Evolutionary conservation across 2,329 filamentous ascomycete genomes (phyloP), one percentile per base, ranked within the genome.

Genomic region (Aspergillus proliferans): DNA sequence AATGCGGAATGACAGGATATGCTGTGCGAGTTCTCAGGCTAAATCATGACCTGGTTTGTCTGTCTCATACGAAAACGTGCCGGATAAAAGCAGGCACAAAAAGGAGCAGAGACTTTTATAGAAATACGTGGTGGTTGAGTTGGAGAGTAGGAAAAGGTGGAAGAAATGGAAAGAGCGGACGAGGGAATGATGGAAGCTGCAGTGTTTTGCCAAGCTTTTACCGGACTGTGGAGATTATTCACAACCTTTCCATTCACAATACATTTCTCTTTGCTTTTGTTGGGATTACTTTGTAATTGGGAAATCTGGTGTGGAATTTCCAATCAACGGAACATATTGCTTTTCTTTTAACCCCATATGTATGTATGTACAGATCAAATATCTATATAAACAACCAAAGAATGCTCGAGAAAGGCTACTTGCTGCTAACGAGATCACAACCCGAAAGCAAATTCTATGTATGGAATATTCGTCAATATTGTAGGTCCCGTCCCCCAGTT

Each of bases 181-280:
- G 43, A 36, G 26, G 33, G 15, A 22, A 39, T 26, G 34, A 46
- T 10, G 33, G 33, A 38, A 46, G 44, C n/a, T 36, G 43, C n/a
- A 21, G 43, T 15, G 28, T 26, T n/a, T 26, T n/a, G 42, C 42
- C 42, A 44, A 44, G 42, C 21, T 26, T 43, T 34, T 45, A 28
- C 21, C 15, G 14, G 10, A 28, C 7, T 26, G 26, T 33, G 44
- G 33, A 39, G 33, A 30, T 22, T 28, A 6, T 26, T 34, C 14
- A 19, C 26, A 12, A 30, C 10, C 10, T 9, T 30, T 30, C 26
- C 26, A 30, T 7, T 30, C 26, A 30, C 26, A 12, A 12, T 30
- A 30, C 18, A 40, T n/a, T n/a, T 15, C n/a, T n/a, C n/a, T 18
- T 38, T 38, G 34, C 34, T 38, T 38, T n/a, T 15, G n/a, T 3